Percentiles rank a stretch among this genome's conserved stretches.
These are phyloP conservation scores for Globisporangium solare DNA, from an alignment of 352 stramenopile genomes.

Conservation along the genomic window DNA sequence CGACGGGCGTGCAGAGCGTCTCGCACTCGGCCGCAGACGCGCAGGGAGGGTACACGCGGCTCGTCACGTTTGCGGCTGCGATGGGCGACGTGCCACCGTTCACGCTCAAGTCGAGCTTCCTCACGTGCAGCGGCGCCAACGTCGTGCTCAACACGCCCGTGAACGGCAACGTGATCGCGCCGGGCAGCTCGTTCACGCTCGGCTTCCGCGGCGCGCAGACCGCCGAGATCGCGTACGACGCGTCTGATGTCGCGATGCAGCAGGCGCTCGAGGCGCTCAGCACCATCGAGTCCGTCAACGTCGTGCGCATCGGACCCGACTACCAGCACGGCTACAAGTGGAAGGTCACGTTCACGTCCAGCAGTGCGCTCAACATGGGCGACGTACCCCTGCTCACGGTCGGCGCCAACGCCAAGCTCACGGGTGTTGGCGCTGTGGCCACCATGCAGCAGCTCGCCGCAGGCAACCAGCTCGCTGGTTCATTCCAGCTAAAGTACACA, in stretches of 20 bases:
- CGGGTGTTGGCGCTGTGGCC: slow-evolving; percentile 30
- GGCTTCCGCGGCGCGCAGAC: slow-evolving; percentile 87
- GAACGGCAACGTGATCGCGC: slow-evolving; percentile 56
- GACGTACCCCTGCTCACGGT: slow-evolving; percentile 57
- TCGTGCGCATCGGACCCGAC: slow-evolving; percentile 48
- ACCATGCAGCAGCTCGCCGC: slow-evolving; percentile 25
- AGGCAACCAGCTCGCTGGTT: slow-evolving; percentile 67
- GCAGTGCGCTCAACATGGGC: slow-evolving; percentile 41
- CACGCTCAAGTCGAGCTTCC: slow-evolving; percentile 56
- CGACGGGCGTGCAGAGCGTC: slow-evolving; percentile 50
- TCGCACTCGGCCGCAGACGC: slow-evolving; percentile 57
- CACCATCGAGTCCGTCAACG: slow-evolving; percentile 56
- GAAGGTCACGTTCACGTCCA: slow-evolving; percentile 75
- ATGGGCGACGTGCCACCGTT: slow-evolving; percentile 66
- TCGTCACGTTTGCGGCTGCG: slow-evolving; percentile 71
- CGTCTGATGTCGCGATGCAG: slow-evolving; percentile 63
- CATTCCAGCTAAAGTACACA: slow-evolving; percentile 57
- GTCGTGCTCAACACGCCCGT: slow-evolving; percentile 57
- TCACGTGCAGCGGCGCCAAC: slow-evolving; percentile 67
- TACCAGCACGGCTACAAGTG: slow-evolving; percentile 66
- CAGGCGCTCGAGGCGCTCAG: slow-evolving; percentile 48
- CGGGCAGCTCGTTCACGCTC: slow-evolving; percentile 89
- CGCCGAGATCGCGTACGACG: slow-evolving; percentile 78
- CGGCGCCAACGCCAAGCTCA: slow-evolving; percentile 29
- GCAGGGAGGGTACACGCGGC: slow-evolving; percentile 90